Evolutionary conservation across 108 stramenopile species (phyloP).

Genomic region (Licmophora abbreviata): DNA sequence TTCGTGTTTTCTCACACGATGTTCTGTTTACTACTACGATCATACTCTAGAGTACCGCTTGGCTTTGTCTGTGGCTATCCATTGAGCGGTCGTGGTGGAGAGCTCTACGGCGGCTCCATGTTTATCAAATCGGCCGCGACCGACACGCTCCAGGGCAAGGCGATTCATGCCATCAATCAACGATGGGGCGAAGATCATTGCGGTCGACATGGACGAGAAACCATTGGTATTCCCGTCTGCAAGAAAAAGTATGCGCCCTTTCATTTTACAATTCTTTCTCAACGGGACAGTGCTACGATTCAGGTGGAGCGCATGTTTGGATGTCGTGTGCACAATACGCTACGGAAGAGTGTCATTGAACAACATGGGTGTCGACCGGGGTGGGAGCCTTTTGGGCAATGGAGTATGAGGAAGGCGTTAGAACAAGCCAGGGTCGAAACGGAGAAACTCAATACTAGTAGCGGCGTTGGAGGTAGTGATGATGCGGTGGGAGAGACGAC

Average conservation of each 20-base stretch:
- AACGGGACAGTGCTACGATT: constrained; percentile 13
- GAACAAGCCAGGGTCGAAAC: constrained; percentile 45
- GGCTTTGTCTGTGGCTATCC: constrained; percentile 89
- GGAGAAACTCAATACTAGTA: constrained; percentile 38
- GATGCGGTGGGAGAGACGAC: constrained; percentile 5
- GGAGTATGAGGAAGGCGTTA: constrained; percentile 67
- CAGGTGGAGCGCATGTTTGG: constrained; percentile 76
- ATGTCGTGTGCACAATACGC: constrained; percentile 53
- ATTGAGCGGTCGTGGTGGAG: constrained; percentile 45
- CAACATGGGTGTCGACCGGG: constrained; percentile 59
- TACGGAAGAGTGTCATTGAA: constrained; percentile 53
- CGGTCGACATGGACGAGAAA: constrained; percentile 49
- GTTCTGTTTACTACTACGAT: too few species aligned
- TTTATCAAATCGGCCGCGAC: constrained; percentile 70
- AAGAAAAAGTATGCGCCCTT: constrained; percentile 88
- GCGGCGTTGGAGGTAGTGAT: constrained; percentile 4
- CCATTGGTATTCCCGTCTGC: constrained; percentile 78
- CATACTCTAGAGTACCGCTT: constrained; percentile 74
- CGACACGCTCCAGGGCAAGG: constrained; percentile 70
- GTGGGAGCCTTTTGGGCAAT: constrained; percentile 87
- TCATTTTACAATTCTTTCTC: constrained; percentile 28
- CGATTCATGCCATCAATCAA: constrained; percentile 75
- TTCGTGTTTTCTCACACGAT: too few species aligned
- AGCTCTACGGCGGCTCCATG: constrained; percentile 82
- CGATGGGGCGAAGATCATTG: constrained; percentile 53